Base-by-base conservation (phyloP, 352 stramenopile genomes). In the Phytopythium sindhum region DNA sequence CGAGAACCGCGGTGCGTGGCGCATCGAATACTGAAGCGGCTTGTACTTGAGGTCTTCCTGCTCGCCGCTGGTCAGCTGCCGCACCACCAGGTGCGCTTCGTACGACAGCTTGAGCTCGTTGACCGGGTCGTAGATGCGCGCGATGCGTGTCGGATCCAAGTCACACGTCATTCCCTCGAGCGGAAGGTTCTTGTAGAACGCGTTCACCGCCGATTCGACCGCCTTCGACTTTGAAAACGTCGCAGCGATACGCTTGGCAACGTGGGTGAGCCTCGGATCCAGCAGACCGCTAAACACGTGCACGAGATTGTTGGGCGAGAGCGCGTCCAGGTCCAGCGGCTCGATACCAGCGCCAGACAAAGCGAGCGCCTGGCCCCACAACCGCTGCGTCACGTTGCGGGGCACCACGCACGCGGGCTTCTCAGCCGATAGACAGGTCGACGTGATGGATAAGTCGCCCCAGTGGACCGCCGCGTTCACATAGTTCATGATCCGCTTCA, bases 31-130 rank as follows among this genome's bases (percentile, higher is more conserved):
- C 63, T 86, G 77, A 21, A 92, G 67, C 4, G 84, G 84, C 62
- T 92, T 92, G 72, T 92, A 92, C 67, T 89, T 92, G 61, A 90
- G 67, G 24, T 60, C 58, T 44, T 54, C 62, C 9, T 44, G 39
- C 23, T 60, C 61, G 50, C 73, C 60, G 9, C 58, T 47, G 4
- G 68, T 78, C 11, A 88, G 37, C 50, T 81, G 73, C 29, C 81
- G 75, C n/a, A 90, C 73, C 17, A 87, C 81, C 45, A 86, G 33
- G 26, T 84, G 66, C 1, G 78, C 83, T 41, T 92, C 86, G 56
- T 92, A 91, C 23, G 78, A 91, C 12, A 94, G 65, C 65, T 94
- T 94, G 42, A 94, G 72, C 58, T 87, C 61, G 54, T 81, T 66
- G 29, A 70, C 60, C 1, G 73, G 70, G 57, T 91, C 78, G 61